Evolutionary conservation across 2,329 filamentous ascomycete species (phyloP), one percentile per base, ranked within the genome.

Genomic region (Verticillium tricorpus): DNA sequence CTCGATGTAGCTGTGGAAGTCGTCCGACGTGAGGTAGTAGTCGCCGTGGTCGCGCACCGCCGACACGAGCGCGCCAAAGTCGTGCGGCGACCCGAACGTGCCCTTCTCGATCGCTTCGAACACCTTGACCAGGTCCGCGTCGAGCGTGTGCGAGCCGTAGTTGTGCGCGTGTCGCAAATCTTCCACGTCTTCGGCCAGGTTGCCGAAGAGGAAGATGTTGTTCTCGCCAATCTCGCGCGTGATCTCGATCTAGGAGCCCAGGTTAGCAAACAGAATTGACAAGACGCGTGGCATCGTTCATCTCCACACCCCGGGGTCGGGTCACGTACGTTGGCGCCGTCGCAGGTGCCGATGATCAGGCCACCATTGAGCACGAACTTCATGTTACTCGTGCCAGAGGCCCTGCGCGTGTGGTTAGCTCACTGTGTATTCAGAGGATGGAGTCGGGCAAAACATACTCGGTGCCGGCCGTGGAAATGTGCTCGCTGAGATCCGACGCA

Each of bases 161-260:
- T 88, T 89, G 80, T 98, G 94, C 22, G 84, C 82, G 77, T 98
- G 93, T 57, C 95, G 93, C 61, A 99, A 88, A 67, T 98, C 94
- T 70, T 98, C 95, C 50, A 99, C 95, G 69, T 98, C 93, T 76
- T 99, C 95, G 61, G 95, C 88, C 22, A 99, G 85, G 74, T 94
- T 97, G 64, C 95, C 95, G 73, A 99, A 98, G 69, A 99, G 86
- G 87, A 99, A 99, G 74, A 99, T 97, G 79, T 98, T 98, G 73
- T 92, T 89, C 72, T 98, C 93, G 70, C 93, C 92, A 72, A 98
- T 91, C 77, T 99, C 95, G 63, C 95, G 92, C 3, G 95, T 98
- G 73, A 98, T 98, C 80, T 97, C 93, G 75, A 97, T 97, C 91
- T 77, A 57, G 9, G 5, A 58, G 57, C 37, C n/a, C 37, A 56